These are phyloP conservation scores for Clonostachys rhizophaga DNA, from an alignment of 2,329 filamentous ascomycete genomes.

Conservation along the genomic window DNA sequence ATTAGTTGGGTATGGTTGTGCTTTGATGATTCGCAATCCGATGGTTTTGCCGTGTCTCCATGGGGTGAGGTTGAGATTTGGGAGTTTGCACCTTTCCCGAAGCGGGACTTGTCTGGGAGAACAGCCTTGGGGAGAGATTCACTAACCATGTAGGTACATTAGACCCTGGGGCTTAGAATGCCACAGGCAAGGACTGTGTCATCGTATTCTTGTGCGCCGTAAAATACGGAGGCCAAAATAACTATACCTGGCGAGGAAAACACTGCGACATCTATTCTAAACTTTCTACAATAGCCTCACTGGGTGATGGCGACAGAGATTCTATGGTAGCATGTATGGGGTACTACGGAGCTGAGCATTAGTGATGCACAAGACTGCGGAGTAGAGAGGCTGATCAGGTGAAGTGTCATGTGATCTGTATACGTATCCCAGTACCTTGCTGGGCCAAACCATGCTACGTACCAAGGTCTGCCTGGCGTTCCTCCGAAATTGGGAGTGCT, in stretches of 20 bases:
- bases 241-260: not conserved
- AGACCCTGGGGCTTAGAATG: no score
- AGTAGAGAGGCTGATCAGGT: not conserved
- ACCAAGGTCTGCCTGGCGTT: no score
- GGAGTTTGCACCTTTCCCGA: constrained; percentile 25
- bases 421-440: no score
- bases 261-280: not conserved
- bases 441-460: no score
- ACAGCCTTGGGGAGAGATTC: not conserved
- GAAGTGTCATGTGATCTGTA: not conserved
- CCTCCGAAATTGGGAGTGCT: no score
- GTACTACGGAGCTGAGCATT: constrained; percentile 5
- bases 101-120: constrained; percentile 26
- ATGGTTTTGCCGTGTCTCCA: constrained; percentile 44
- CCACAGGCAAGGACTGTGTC: no score
- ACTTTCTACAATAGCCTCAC: no score
- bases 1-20: constrained; percentile 34
- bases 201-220: no score
- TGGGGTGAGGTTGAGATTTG: constrained; percentile 48
- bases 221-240: not conserved
- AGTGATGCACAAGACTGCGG: constrained; percentile 8
- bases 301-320: constrained; percentile 5
- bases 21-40: constrained; percentile 46
- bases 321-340: constrained; percentile 6
- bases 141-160: not conserved